Conservation (phyloP, 1,139 yeast species). For the Schwanniomyces etchellsii region DNA sequence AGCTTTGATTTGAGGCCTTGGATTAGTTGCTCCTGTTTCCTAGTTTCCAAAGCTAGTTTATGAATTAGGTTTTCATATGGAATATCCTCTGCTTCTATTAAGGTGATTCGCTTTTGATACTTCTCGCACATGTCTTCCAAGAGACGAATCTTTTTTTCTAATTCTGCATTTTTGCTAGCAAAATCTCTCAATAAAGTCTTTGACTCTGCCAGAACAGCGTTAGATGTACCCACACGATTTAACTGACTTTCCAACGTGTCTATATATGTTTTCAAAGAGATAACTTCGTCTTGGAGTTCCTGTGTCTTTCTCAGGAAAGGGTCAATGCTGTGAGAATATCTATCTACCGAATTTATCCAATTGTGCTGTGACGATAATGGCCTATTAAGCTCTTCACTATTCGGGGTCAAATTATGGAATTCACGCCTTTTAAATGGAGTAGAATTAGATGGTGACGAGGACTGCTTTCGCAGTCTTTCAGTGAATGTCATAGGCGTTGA, state of each 20-base stretch:
- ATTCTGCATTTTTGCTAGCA: conserved; percentile 11
- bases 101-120: conserved; percentile 18
- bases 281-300: no score
- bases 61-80: conserved; percentile 11
- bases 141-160: conserved; percentile 16
- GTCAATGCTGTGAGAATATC: background rate
- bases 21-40: conserved; percentile 20
- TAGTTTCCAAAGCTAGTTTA: conserved; percentile 13
- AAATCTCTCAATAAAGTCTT: conserved; percentile 6
- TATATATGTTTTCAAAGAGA: background rate
- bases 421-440: conserved; percentile 6
- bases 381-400: conserved; percentile 13
- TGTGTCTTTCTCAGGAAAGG: no score
- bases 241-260: background rate
- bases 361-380: conserved; percentile 13
- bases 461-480: no score
- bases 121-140: conserved; percentile 18
- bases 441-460: background rate
- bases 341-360: conserved; percentile 13
- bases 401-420: conserved; percentile 13
- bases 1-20: conserved; percentile 16
- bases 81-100: conserved; percentile 11
- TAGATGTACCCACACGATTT: no score
- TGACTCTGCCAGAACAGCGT: no score
- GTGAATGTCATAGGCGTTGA: no score